phyloP scores from a whole-genome alignment of 306 rosid species.

The Vigna reflexopilosa region DNA sequence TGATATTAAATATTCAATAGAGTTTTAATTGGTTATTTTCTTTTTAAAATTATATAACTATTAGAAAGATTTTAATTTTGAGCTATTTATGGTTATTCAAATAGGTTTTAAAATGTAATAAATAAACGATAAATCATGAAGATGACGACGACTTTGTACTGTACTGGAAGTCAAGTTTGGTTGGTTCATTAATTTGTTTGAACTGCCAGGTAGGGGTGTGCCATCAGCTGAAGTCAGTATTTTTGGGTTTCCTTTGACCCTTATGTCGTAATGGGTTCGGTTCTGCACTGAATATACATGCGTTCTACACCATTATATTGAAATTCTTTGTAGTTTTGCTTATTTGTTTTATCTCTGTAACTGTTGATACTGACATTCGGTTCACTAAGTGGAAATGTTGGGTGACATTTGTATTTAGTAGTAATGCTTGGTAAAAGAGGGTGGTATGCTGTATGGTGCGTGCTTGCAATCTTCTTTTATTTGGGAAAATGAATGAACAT shows the following conservation, averaged over 20 bases:
- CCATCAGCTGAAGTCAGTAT: neutral
- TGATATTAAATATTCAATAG: conserved; percentile 20
- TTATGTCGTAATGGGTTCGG: neutral
- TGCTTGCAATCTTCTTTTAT: neutral
- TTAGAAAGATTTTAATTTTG: neutral
- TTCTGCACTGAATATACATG: neutral
- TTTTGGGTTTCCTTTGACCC: neutral
- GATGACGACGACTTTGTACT: neutral
- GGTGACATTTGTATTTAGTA: neutral
- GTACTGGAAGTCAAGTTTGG: neutral
- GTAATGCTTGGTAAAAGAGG: neutral
- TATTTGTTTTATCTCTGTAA: neutral
- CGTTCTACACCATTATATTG: neutral
- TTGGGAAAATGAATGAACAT: neutral
- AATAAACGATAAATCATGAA: neutral
- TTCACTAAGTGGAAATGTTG: conserved; percentile 2
- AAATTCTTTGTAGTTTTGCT: neutral
- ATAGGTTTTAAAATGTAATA: neutral
- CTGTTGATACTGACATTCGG: neutral
- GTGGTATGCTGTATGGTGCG: neutral
- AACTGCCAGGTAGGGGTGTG: conserved; percentile 20
- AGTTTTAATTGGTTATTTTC: neutral
- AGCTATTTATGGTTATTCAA: conserved; percentile 21
- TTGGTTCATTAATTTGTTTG: conserved; percentile 14
- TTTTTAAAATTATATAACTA: neutral